Base-by-base conservation (phyloP, 805 yeast genomes). In the Barnettozyma californica region DNA sequence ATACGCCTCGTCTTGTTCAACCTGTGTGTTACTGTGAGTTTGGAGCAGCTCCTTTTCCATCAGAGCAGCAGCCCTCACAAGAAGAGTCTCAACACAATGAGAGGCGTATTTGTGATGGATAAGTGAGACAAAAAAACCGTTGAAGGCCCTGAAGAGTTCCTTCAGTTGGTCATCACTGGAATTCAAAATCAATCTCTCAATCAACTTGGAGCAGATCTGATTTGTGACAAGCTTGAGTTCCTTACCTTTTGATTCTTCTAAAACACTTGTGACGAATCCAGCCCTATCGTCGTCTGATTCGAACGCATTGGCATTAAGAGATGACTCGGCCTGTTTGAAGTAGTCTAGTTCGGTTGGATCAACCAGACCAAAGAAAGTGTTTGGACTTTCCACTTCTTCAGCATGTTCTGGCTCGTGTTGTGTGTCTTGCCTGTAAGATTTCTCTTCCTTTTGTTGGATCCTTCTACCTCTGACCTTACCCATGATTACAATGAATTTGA, bases 221-320 rank as follows among this genome's bases (percentile, higher is more conserved):
- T 92, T 91, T 2, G 97, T 92, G 4, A 87, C 96, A 37, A 92
- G 73, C 66, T 94, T 92, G 56, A 94, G 71, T 66, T 92, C 98
- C 59, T 91, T 90, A 2, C 96, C 97, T 43, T 76, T 74, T 20
- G 90, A 78, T 69, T 94, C 99, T 54, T 84, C 92, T 55, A 91
- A 74, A 1, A 92, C 87, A 57, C 94, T 83, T 3, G 76, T 66
- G 27, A 88, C 81, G 60, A 92, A 90, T 1, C 84, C 83, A 8
- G 64, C 66, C 56, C 83, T 77, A 54, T 91, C 97, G 47, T 87
- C 96, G 4, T 77, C 73, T 16, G 73, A 68, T 18, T 78, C 87
- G 61, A 92, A 88, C 0, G 94, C 84, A 66, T 90, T 81, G 37
- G 89, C 76, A 41, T 90, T 83, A 39, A 92, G 71, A 0, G 94